These are phyloP conservation scores for Chiua virens DNA, from an alignment of 768 basidiomycete genomes.

Conservation along the genomic window DNA sequence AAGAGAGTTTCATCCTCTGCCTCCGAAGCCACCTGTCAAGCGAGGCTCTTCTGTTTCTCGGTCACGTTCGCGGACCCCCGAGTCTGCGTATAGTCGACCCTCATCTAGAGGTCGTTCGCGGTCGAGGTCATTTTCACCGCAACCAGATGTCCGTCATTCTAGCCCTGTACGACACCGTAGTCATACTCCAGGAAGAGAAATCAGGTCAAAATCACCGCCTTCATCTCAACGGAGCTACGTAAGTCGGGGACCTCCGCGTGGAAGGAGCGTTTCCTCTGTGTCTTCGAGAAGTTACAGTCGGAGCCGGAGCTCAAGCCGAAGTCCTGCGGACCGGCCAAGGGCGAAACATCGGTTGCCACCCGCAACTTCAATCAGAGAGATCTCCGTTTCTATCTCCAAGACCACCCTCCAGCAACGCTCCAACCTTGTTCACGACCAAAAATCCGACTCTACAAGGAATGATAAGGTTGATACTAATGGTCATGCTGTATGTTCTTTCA, in stretches of 20 bases:
- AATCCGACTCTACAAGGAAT: constrained; percentile 30
- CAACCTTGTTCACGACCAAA: constrained; percentile 19
- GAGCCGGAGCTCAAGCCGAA: constrained; percentile 52
- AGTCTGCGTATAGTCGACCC: constrained; percentile 61
- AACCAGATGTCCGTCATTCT: constrained; percentile 51
- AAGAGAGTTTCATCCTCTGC: constrained; percentile 47
- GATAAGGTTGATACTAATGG: constrained; percentile 41
- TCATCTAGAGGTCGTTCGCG: constrained; percentile 67
- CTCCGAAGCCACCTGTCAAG: constrained; percentile 41
- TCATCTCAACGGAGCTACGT: constrained; percentile 43
- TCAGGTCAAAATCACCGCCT: constrained; percentile 40
- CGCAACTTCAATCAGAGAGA: constrained; percentile 39
- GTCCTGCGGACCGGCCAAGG: constrained; percentile 51
- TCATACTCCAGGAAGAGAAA: constrained; percentile 46
- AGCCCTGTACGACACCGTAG: constrained; percentile 49
- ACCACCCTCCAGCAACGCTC: constrained; percentile 24
- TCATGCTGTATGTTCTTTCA: constrained; percentile 26
- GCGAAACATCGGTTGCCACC: constrained; percentile 65
- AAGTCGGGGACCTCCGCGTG: constrained; percentile 33
- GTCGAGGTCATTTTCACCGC: constrained; percentile 60
- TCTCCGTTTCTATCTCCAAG: constrained; percentile 34
- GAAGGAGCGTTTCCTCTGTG: constrained; percentile 51
- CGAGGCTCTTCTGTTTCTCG: constrained; percentile 45
- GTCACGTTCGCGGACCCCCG: constrained; percentile 57
- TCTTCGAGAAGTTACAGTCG: constrained; percentile 59